Conservation (phyloP, 306 rosid species). For the Notholithocarpus densiflorus region DNA sequence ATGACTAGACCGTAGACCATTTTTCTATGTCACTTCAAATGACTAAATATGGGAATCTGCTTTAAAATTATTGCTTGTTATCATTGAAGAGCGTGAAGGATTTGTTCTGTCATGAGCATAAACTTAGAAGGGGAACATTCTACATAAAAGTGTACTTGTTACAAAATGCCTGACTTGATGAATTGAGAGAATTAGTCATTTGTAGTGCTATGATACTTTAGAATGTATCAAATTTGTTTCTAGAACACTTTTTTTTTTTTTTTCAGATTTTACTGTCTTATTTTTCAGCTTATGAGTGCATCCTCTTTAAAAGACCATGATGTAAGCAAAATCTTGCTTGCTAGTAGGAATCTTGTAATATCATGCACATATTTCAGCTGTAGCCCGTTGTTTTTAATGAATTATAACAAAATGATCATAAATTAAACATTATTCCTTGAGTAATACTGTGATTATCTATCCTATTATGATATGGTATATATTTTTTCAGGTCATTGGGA, state of each 20-base stretch:
- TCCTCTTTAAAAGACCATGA: background rate
- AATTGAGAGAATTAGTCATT: background rate
- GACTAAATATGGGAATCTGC: background rate
- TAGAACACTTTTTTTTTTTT: background rate
- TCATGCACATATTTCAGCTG: background rate
- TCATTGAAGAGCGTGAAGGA: too few relatives aligned
- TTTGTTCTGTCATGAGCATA: background rate
- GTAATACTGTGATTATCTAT: slow-evolving; percentile 5
- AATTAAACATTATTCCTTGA: background rate
- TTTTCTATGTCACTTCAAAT: background rate
- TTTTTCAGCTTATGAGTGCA: background rate
- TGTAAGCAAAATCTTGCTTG: background rate
- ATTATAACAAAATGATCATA: background rate
- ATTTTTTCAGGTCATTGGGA: slow-evolving; percentile 43
- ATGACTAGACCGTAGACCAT: background rate
- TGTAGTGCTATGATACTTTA: background rate
- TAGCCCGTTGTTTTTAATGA: background rate
- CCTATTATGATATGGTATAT: background rate
- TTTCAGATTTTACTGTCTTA: background rate
- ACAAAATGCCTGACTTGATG: background rate
- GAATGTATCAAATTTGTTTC: background rate
- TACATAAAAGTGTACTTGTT: background rate
- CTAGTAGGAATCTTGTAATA: background rate
- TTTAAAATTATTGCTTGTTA: background rate
- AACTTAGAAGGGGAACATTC: background rate